Evolutionary conservation across 768 basidiomycete genomes (phyloP).

Genomic region (Termitomyces sp.): DNA sequence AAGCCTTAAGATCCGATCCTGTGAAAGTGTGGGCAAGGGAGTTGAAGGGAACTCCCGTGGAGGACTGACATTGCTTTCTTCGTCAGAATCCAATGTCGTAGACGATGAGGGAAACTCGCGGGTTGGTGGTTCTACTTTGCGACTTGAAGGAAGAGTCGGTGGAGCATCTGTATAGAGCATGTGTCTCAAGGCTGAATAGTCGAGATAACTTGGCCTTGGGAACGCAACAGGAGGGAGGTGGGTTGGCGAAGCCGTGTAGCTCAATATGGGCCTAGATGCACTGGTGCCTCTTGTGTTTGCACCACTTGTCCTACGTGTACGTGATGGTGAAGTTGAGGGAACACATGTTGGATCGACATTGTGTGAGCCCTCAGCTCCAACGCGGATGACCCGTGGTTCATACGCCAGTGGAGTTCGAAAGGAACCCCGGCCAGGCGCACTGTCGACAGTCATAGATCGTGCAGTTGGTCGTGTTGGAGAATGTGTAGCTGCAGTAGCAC

Average conservation of each 20-base stretch:
- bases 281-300: slow-evolving; percentile 25
- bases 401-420: slow-evolving; percentile 33
- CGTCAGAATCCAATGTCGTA: slow-evolving; percentile 55
- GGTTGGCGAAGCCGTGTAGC: slow-evolving; percentile 25
- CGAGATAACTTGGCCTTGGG: slow-evolving; percentile 70
- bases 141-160: slow-evolving; percentile 31
- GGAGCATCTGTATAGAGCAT: slow-evolving; percentile 56
- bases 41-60: slow-evolving; percentile 35
- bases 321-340: slow-evolving; percentile 39
- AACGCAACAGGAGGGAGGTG: slow-evolving; percentile 39
- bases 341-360: slow-evolving; percentile 40
- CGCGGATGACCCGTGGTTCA: slow-evolving; percentile 72
- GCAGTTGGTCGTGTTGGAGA: slow-evolving; percentile 38
- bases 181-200: slow-evolving; percentile 70
- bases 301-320: slow-evolving; percentile 44
- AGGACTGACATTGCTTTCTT: slow-evolving; percentile 54
- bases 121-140: slow-evolving; percentile 30
- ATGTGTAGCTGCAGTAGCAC: slow-evolving; percentile 18
- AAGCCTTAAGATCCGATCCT: slow-evolving; percentile 45
- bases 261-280: slow-evolving; percentile 24
- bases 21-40: slow-evolving; percentile 26
- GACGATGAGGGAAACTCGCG: slow-evolving; percentile 19
- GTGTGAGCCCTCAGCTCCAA: slow-evolving; percentile 34
- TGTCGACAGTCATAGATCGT: slow-evolving; percentile 38
- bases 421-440: slow-evolving; percentile 26